Conservation (phyloP, 1,139 yeast species). For the Meyerozyma carpophila region DNA sequence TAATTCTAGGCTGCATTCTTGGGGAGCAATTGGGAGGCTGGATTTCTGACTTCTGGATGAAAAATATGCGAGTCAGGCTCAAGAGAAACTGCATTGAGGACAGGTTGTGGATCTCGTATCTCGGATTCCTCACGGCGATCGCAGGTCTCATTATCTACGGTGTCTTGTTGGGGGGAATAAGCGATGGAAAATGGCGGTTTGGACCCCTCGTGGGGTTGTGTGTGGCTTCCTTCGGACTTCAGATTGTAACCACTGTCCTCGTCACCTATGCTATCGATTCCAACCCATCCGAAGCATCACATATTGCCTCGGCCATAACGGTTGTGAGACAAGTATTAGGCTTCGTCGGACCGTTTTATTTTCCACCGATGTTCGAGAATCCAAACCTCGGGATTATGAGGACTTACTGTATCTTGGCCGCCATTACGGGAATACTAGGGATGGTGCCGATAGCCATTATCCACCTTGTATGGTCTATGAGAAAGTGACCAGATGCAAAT, state of each 20-base stretch:
- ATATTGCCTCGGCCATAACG: slow-evolving; percentile 13
- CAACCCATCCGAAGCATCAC: slow-evolving; percentile 10
- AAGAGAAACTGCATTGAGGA: slow-evolving; percentile 8
- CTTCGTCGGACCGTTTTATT: slow-evolving; percentile 22
- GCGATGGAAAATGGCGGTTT: slow-evolving; percentile 16
- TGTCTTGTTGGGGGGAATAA: slow-evolving; percentile 14
- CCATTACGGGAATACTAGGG: slow-evolving; percentile 9
- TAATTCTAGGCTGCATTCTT: slow-evolving; percentile 18
- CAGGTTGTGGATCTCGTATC: slow-evolving; percentile 17
- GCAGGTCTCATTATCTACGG: slow-evolving; percentile 21
- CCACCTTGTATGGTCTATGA: slow-evolving; percentile 2
- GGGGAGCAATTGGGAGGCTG: slow-evolving; percentile 22
- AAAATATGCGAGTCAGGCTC: slow-evolving; percentile 5
- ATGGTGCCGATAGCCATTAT: slow-evolving; percentile 7
- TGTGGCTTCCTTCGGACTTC: slow-evolving; percentile 20
- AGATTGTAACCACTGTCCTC: slow-evolving; percentile 18
- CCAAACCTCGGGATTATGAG: slow-evolving; percentile 11
- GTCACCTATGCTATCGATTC: slow-evolving; percentile 15
- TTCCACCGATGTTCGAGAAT: slow-evolving; percentile 18
- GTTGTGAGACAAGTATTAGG: slow-evolving; percentile 14
- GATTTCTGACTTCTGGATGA: slow-evolving; percentile 22
- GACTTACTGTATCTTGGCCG: slow-evolving; percentile 14
- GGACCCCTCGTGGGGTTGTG: slow-evolving; percentile 21
- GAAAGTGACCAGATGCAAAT: neutral
- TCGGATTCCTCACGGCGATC: slow-evolving; percentile 16